Conservation (phyloP, 78 protist species). For the Dictyostelium discoideum region DNA sequence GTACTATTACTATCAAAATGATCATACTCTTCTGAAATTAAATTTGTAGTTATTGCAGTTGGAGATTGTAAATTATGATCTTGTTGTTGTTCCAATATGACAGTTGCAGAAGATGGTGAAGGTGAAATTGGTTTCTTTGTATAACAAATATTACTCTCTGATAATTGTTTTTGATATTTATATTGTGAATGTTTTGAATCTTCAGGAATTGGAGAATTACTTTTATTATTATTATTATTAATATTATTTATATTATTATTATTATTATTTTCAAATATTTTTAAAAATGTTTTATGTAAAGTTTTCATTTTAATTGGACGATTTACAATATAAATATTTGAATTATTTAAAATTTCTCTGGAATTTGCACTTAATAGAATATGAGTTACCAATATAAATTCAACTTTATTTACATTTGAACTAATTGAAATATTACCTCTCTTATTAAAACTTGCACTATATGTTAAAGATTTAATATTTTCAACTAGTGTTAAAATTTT, state of each 20-base stretch:
- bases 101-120: background rate
- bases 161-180: slow-evolving; percentile 9
- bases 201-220: background rate
- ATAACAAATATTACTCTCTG: slow-evolving; percentile 9
- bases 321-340: slow-evolving; percentile 10
- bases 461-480: slow-evolving; percentile 16
- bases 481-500: slow-evolving; percentile 16
- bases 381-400: slow-evolving; percentile 32
- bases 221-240: background rate
- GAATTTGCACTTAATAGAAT: slow-evolving; percentile 8
- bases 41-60: background rate
- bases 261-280: background rate
- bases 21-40: background rate
- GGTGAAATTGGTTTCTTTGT: background rate
- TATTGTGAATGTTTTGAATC: background rate
- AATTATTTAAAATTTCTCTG: background rate
- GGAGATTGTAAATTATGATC: background rate
- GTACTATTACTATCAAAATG: background rate
- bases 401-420: slow-evolving; percentile 10
- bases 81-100: background rate
- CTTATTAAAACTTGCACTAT: background rate
- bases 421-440: background rate
- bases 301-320: slow-evolving; percentile 21
- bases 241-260: background rate
- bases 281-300: background rate